Evolutionary conservation across 805 yeast genomes (phyloP), one percentile per base, ranked within the genome.

Genomic region (Candida krabiensis): DNA sequence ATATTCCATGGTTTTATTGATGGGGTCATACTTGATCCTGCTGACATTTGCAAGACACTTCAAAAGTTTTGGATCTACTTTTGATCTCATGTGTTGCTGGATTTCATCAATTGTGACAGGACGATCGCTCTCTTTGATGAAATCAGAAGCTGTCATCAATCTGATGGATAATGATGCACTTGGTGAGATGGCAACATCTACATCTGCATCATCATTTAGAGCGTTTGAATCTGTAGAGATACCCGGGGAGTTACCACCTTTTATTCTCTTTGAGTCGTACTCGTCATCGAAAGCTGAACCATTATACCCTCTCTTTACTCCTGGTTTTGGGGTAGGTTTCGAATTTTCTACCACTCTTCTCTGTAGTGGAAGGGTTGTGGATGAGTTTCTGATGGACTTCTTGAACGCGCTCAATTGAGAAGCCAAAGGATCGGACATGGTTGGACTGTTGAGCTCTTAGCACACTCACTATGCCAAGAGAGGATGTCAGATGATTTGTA

Each of bases 131-230:
- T 66, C 47, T 56, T 88, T 90, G 44, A 93, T 80, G 58, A 80
- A 86, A 58, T 93, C 98, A 14, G 93, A 93, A 1, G 98, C 97
- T 58, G 89, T 77, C 55, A 87, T 82, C 37, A 93, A 71, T 58
- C 88, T 87, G 4, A 97, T 90, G 4, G 96, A 86, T 40, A 84
- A 73, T n/a, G 51, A 40, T 24, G 40, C 35, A 22, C 39, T 40
- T 31, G 53, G 45, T 24, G 47, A 37, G 33, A 44, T 38, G 26
- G 41, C 38, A 27, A 40, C 38, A 28, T 37, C 36, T 35, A 39
- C 14, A 14, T 23, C 21, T 28, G 37, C n/a, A 13, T 30, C 38
- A 17, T 27, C 34, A 19, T 19, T 25, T 16, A 25, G 9, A 12
- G 17, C 9, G 38, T 9, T 17, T 40, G 27, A 15, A 12, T 14